These are phyloP conservation scores for Gracilaria vermiculophylla DNA, from an alignment of 23 red algal species.

Conservation along the genomic window DNA sequence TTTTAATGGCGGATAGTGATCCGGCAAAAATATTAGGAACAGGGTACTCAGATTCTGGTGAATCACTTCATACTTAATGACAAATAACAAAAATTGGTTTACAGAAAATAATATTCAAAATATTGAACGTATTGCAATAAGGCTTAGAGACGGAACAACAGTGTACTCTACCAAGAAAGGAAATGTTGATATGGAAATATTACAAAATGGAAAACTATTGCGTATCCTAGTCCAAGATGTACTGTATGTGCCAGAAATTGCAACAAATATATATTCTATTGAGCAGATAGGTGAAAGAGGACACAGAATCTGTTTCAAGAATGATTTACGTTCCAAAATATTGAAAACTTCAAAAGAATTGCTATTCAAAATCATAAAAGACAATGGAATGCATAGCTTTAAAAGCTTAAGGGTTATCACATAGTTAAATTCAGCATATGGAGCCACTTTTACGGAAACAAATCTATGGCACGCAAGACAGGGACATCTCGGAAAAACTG, in stretches of 20 bases:
- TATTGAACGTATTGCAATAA: not conserved
- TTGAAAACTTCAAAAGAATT: not conserved
- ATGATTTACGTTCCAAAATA: not conserved
- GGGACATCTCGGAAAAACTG: not conserved
- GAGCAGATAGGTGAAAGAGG: not conserved
- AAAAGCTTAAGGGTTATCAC: not conserved
- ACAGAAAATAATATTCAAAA: not conserved
- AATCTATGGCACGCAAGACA: not conserved
- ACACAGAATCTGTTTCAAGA: not conserved
- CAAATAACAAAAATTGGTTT: not conserved
- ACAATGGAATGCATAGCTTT: not conserved
- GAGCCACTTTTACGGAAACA: not conserved
- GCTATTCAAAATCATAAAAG: not conserved
- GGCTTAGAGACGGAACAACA: not conserved
- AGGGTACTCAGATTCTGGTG: conserved; percentile 12
- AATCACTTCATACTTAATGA: conserved; percentile 8
- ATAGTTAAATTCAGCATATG: not conserved
- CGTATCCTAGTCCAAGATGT: not conserved
- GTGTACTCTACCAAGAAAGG: not conserved
- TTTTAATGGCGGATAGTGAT: not conserved
- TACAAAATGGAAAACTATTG: not conserved
- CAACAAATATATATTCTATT: not conserved
- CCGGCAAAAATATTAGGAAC: not conserved
- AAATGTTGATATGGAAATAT: not conserved
- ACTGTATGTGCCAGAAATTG: not conserved